Percentiles rank a stretch among this genome's conserved stretches.
These are phyloP conservation scores for Rubroshorea leprosula DNA, from an alignment of 345 rosid genomes.

Conservation along the genomic window DNA sequence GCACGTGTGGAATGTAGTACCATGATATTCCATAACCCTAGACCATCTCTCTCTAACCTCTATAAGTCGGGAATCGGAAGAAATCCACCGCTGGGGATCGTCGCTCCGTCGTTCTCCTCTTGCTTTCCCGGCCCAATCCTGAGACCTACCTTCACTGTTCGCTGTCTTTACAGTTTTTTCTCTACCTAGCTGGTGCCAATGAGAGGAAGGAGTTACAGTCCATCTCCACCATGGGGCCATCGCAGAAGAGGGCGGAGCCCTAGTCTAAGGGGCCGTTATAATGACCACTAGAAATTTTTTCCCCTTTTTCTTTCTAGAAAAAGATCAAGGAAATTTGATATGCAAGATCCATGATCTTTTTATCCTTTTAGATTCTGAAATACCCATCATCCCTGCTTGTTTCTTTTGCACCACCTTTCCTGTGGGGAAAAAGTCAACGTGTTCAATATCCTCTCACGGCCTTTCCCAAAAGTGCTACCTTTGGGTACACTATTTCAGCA, in stretches of 20 bases:
- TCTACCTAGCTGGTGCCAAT: slow-evolving; percentile 22
- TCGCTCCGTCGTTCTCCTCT: not conserved
- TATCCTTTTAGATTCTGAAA: too few species aligned
- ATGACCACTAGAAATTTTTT: too few species aligned
- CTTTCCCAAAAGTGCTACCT: too few species aligned
- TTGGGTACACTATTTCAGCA: too few species aligned
- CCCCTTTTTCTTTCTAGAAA: too few species aligned
- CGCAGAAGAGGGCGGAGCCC: slow-evolving; percentile 80
- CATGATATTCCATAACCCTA: not conserved
- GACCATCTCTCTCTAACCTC: not conserved
- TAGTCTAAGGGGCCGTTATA: slow-evolving; percentile 77
- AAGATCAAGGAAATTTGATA: too few species aligned
- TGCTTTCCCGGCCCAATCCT: too few species aligned
- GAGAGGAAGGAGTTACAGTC: slow-evolving; percentile 92
- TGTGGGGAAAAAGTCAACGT: too few species aligned
- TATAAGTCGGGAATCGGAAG: not conserved
- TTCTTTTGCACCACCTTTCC: too few species aligned
- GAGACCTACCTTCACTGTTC: not conserved
- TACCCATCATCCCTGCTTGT: too few species aligned
- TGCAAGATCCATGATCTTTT: too few species aligned
- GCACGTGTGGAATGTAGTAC: not conserved
- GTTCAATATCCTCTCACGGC: too few species aligned
- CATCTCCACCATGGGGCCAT: slow-evolving; percentile 76
- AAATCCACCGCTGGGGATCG: not conserved
- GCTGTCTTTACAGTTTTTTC: not conserved